phyloP scores from a whole-genome alignment of 2,329 filamentous ascomycete species.

The Fusarium napiforme region DNA sequence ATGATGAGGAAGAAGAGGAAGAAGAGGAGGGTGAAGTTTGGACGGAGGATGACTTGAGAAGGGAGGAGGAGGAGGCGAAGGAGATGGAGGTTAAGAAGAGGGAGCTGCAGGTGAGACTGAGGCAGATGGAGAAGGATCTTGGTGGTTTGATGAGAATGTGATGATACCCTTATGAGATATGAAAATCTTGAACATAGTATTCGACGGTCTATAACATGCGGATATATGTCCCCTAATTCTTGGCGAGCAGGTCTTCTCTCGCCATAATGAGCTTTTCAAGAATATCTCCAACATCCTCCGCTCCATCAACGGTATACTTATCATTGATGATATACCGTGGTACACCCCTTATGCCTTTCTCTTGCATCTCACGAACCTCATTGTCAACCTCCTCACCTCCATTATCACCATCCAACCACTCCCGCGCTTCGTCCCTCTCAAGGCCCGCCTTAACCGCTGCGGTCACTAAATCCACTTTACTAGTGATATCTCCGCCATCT shows the following conservation, averaged over 20 bases:
- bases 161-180: slow-evolving; percentile 36
- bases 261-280: slow-evolving; percentile 70
- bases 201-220: not conserved
- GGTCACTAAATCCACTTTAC: slow-evolving; percentile 60
- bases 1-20: slow-evolving; percentile 64
- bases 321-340: slow-evolving; percentile 81
- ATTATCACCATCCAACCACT: slow-evolving; percentile 63
- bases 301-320: slow-evolving; percentile 74
- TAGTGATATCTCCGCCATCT: slow-evolving; percentile 71
- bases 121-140: slow-evolving; percentile 66
- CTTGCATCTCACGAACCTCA: slow-evolving; percentile 64
- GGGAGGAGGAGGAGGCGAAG: slow-evolving; percentile 74
- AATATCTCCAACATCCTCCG: slow-evolving; percentile 76
- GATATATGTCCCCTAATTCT: not conserved
- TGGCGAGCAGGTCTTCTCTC: slow-evolving; percentile 45
- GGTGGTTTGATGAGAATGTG: slow-evolving; percentile 65
- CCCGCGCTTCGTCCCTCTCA: slow-evolving; percentile 61
- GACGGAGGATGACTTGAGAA: slow-evolving; percentile 75
- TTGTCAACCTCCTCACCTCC: slow-evolving; percentile 68
- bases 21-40: slow-evolving; percentile 59
- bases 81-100: slow-evolving; percentile 67
- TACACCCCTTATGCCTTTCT: slow-evolving; percentile 70
- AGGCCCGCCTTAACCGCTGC: slow-evolving; percentile 67
- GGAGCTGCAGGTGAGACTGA: slow-evolving; percentile 64
- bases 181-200: not conserved